phyloP scores from a whole-genome alignment of 192 early-diverging fungal genomes.

The Thamnidium elegans region DNA sequence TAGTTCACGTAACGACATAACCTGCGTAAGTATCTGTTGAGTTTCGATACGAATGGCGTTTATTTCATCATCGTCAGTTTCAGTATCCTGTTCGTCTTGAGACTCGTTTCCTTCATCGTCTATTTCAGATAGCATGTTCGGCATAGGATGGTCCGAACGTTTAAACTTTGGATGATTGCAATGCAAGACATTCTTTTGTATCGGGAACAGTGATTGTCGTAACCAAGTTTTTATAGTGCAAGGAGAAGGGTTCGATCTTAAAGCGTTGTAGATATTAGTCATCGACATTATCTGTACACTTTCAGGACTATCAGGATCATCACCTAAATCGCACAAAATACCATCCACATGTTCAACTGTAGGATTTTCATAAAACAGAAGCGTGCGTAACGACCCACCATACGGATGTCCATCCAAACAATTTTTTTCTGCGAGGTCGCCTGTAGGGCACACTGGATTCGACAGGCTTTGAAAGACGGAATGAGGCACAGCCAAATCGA shows the following conservation, averaged over 20 bases:
- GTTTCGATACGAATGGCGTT: neutral
- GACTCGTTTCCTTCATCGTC: neutral
- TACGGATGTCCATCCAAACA: neutral
- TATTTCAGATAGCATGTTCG: neutral
- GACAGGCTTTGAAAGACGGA: constrained; percentile 5
- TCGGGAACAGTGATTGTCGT: neutral
- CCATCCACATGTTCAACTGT: constrained; percentile 18
- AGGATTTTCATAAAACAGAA: constrained; percentile 9
- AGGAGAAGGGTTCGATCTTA: neutral
- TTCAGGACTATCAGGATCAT: neutral
- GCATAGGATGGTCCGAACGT: neutral
- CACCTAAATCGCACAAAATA: neutral
- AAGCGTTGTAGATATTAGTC: neutral
- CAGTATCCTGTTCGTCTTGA: no score
- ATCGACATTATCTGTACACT: neutral
- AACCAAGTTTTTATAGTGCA: neutral
- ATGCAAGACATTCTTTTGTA: neutral
- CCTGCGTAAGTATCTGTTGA: neutral
- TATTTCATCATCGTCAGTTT: neutral
- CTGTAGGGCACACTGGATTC: neutral
- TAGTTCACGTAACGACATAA: neutral
- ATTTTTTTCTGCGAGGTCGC: neutral
- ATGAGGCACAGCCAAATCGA: constrained; percentile 12
- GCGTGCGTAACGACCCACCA: constrained; percentile 18
- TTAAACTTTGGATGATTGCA: neutral